phyloP scores from a whole-genome alignment of 2,329 filamentous ascomycete species.

The Pseudogymnoascus sp. region DNA sequence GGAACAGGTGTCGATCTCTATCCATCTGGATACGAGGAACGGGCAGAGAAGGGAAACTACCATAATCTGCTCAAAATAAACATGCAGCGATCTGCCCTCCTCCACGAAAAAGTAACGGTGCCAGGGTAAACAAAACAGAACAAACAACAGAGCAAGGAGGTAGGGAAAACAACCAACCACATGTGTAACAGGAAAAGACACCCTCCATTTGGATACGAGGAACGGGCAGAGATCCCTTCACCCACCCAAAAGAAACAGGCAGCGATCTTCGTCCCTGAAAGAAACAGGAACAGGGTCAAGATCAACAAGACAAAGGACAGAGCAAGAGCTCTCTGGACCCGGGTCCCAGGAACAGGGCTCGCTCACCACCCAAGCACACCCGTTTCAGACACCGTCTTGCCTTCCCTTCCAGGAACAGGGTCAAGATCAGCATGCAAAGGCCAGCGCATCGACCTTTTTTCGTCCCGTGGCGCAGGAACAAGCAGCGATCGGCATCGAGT shows the following conservation, averaged over 20 bases:
- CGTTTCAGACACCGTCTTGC: neutral
- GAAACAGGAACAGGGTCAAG: slow-evolving; percentile 4
- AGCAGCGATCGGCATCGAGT: neutral
- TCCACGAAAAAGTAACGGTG: neutral
- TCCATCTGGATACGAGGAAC: neutral
- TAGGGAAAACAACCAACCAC: neutral
- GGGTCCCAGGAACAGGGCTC: neutral
- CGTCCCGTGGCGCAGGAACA: slow-evolving; percentile 4
- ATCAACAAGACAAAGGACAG: neutral
- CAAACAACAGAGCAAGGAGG: neutral
- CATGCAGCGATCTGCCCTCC: neutral
- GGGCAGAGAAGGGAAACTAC: neutral
- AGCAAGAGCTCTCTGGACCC: neutral
- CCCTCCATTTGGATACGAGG: neutral
- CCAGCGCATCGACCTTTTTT: neutral
- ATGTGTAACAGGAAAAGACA: neutral
- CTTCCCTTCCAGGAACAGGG: neutral
- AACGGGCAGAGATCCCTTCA: neutral
- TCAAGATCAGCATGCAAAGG: neutral
- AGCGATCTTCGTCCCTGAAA: neutral
- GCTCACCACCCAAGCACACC: neutral
- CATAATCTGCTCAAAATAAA: neutral
- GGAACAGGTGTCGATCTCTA: neutral
- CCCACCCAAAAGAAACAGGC: neutral
- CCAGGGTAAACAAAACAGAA: neutral